Conservation (phyloP, 1,284 basidiomycete species). For the Tilletia indica region DNA sequence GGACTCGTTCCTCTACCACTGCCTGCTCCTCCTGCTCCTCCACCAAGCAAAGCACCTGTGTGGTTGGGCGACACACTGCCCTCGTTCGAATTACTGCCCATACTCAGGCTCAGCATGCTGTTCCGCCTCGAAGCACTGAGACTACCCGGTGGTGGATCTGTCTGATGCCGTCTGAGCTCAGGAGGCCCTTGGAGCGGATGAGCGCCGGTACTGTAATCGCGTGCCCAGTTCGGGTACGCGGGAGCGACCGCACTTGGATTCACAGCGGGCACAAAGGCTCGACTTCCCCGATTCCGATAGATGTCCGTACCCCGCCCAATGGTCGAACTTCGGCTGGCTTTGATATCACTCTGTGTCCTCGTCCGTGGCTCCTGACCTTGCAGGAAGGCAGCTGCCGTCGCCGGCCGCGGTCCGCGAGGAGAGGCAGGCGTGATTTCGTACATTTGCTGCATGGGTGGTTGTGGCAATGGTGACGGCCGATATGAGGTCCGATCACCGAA, state of each 20-base stretch:
- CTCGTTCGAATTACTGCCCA: slow-evolving; percentile 11
- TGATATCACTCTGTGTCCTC: neutral
- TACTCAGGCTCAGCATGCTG: slow-evolving; percentile 15
- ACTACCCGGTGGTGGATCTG: slow-evolving; percentile 2
- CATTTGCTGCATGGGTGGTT: neutral
- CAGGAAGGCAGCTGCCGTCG: neutral
- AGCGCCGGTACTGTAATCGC: neutral
- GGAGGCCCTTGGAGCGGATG: neutral
- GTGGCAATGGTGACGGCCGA: slow-evolving; percentile 2
- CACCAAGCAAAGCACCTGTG: neutral
- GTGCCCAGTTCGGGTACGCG: neutral
- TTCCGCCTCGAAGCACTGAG: slow-evolving; percentile 4
- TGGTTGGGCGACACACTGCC: neutral
- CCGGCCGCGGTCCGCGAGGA: slow-evolving; percentile 5
- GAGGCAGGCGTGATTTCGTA: slow-evolving; percentile 1
- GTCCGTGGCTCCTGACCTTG: neutral
- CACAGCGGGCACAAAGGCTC: slow-evolving; percentile 6
- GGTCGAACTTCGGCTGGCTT: slow-evolving; percentile 4
- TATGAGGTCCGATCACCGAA: neutral
- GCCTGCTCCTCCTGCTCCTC: neutral
- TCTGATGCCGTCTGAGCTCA: neutral
- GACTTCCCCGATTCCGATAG: neutral
- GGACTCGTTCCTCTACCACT: slow-evolving; percentile 8
- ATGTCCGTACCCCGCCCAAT: slow-evolving; percentile 14
- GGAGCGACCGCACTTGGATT: slow-evolving; percentile 11